Evolutionary conservation across 768 basidiomycete species (phyloP), one percentile per base, ranked within the genome.

Genomic region (Hericium rajendrae): DNA sequence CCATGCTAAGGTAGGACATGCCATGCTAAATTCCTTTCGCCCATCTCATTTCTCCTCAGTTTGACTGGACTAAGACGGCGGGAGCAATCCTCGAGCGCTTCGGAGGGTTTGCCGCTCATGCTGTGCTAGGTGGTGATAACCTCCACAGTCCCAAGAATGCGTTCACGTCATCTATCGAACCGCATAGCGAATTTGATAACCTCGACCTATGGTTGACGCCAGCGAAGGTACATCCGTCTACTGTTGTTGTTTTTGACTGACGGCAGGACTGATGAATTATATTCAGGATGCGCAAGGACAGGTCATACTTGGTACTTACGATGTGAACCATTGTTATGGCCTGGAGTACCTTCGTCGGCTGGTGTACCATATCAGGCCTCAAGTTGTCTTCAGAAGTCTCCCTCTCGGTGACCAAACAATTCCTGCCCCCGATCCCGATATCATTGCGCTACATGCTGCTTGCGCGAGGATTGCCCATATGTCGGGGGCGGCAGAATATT

Each of bases 391-490:
- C 41, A 12, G 41, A 43, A 43, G 41, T 43, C 18, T 15, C 40
- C 11, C 26, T 13, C 15, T 56, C 10, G 18, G 50, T 38, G 51
- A 20, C 53, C 15, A 50, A 39, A 16, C 43, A 4, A 54, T 59
- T 28, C 48, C 57, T 39, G 53, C 53, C 38, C 57, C 48, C 13
- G 38, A 55, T 40, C 49, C 53, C 53, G 16, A n/a, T 16, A 32
- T 59, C 22, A 50, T 59, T 46, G 40, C 43, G 8, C 20, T 58
- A 46, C 57, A 59, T 24, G 57, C 57, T 8, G 57, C 57, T 26
- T 59, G 57, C 20, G 57, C 57, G 41, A 50, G 40, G 57, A 55
- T 59, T 24, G 57, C 57, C n/a, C 53, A 55, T 49, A 59, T 55
- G 53, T 59, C 53, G 16, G 57, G 53, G 28, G 57, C 48, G 20